Evolutionary conservation across 345 rosid species (phyloP), one percentile per base, ranked within the genome.

Genomic region (Hypericum androsaemum): DNA sequence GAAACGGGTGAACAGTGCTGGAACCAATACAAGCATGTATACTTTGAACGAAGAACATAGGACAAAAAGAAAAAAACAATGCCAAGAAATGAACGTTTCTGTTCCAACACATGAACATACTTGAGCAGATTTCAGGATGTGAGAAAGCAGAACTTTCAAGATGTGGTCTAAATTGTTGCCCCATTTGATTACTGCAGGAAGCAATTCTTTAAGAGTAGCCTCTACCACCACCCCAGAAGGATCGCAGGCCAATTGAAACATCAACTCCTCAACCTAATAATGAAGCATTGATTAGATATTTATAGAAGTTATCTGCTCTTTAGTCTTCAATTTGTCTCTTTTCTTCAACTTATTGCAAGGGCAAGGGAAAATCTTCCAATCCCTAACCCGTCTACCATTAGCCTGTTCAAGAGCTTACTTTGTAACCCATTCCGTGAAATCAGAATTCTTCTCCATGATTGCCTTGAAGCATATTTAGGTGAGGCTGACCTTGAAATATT

Each of bases 401-500:
- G 80, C 88, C 80, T 76, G 78, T 71, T 79, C 83, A 71, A 74
- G 80, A 66, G 88, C 82, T 80, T 80, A 82, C 72, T 62, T 64
- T 68, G 79, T 69, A 78, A 80, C 76, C 88, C 77, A 67, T 59
- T 74, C 90, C 64, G 80, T 74, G 80, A 78, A 80, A 82, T 78
- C 79, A 82, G 82, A 78, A 73, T 68, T 76, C 79, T 69, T 74
- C 84, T 76, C 80, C 81, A 73, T 78, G 83, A 69, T 78, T 75
- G 86, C 86, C 74, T 70, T 65, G 66, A 78, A 73, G 82, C 77
- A 80, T 78, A 75, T 78, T 66, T 75, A 79, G 32, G 75, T 76
- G 86, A 82, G 63, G 80, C 92, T 82, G 83, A 90, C 98, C 98
- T 90, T 90, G 83, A 90, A 84, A 82, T 90, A 90, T 82, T 90